phyloP scores from a whole-genome alignment of 179 eudicot genomes.

The Gypsophila paniculata region DNA sequence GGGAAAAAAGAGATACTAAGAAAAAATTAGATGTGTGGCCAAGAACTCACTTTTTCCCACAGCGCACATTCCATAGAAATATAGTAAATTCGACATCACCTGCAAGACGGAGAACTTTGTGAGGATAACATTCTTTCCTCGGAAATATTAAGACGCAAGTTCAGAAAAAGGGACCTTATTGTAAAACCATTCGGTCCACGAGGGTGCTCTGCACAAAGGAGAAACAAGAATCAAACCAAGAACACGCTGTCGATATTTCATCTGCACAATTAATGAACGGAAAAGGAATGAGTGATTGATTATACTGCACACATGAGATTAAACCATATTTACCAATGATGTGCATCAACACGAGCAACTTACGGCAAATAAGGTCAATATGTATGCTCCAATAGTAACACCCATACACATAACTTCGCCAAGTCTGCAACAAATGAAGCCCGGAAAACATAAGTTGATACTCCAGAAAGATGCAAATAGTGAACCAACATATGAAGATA shows the following conservation, averaged over 20 bases:
- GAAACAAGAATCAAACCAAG: constrained; percentile 84
- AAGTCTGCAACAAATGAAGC: constrained; percentile 39
- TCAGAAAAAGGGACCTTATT: constrained; percentile 58
- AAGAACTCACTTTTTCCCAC: constrained; percentile 50
- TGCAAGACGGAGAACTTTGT: constrained; percentile 28
- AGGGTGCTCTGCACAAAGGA: constrained; percentile 84
- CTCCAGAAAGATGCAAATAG: neutral
- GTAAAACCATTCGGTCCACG: constrained; percentile 92
- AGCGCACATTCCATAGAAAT: constrained; percentile 67
- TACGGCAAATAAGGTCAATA: constrained; percentile 78
- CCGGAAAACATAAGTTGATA: neutral
- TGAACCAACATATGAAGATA: neutral
- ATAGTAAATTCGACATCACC: constrained; percentile 67
- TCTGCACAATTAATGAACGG: constrained; percentile 35
- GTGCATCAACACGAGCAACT: constrained; percentile 27
- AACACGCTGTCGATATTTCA: constrained; percentile 63
- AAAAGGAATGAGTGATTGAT: constrained; percentile 26
- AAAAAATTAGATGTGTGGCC: neutral
- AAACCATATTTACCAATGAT: neutral
- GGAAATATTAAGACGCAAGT: constrained; percentile 20
- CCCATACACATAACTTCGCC: constrained; percentile 86
- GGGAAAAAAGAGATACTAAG: neutral
- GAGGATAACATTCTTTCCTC: constrained; percentile 21
- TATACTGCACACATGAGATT: neutral
- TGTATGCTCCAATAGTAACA: constrained; percentile 82